Evolutionary conservation across 2,329 filamentous ascomycete genomes (phyloP), one percentile per base, ranked within the genome.

Genomic region (Claviceps pusilla): DNA sequence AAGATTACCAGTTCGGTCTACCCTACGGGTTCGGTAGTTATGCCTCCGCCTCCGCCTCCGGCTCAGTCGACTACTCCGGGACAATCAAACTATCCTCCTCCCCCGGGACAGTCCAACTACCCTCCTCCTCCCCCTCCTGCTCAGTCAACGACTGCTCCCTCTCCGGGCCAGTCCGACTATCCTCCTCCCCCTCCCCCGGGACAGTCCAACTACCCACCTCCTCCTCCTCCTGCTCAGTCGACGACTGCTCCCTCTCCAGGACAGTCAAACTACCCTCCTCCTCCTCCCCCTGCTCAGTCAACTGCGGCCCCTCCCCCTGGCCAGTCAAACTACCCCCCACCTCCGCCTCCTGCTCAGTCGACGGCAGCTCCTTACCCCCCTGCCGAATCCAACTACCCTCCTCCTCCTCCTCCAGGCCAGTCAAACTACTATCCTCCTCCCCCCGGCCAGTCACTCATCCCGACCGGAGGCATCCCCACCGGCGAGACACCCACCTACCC

Each of bases 1-100:
- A 59, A 57, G 33, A 59, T 65, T 47, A 67, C 63, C 54, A 68
- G 63, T 49, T 59, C 57, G 31, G 57, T 63, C 52, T 61, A 61
- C 55, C 57, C 59, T 37, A 60, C 58, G 60, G 59, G 63, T 50
- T 68, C 68, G 47, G 68, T 65, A 14, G 59, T 61, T 65, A 65
- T 43, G 24, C 24, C 24, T 24, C 24, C 24, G 24, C 24, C 24
- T 24, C 48, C 47, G 10, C 31, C 31, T 46, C 16, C 12, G 1
- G 28, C 24, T 7, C 9, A 48, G 28, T 48, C 24, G 24, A 6
- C 53, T 39, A 29, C 48, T 41, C 48, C 37, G 14, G 41, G n/a
- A 2, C 5, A 41, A 33, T 47, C 50, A 12, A 19, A 39, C 12
- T 12, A 12, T 41, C 45, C 42, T 33, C 51, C 54, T 53, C 42